Conservation (phyloP, 495 filamentous ascomycete genomes). For the Jackrogersella minutella region DNA sequence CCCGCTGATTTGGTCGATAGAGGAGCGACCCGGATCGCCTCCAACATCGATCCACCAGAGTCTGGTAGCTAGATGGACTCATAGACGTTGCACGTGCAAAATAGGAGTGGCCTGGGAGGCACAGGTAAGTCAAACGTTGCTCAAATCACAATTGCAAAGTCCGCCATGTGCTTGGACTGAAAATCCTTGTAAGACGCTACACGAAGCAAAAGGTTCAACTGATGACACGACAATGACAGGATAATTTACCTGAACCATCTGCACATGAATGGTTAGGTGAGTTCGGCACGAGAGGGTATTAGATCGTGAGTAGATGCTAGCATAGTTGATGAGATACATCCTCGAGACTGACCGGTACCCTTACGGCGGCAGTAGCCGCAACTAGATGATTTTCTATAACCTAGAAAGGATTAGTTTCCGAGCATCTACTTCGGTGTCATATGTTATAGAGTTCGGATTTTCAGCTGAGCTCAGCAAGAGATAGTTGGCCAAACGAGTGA, state of each 20-base stretch:
- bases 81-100: constrained; percentile 76
- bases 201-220: constrained; percentile 18
- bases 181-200: constrained; percentile 34
- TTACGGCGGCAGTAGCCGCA: constrained; percentile 62
- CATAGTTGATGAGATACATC: constrained; percentile 44
- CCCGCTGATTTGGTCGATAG: constrained; percentile 85
- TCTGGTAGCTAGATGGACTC: constrained; percentile 77
- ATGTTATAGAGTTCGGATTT: constrained; percentile 1
- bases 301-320: constrained; percentile 22
- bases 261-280: constrained; percentile 29
- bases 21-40: constrained; percentile 83
- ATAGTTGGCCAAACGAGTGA: constrained; percentile 3
- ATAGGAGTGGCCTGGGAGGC: constrained; percentile 77
- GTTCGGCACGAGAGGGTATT: constrained; percentile 26
- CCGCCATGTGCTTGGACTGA: constrained; percentile 33
- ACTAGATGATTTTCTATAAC: constrained; percentile 56
- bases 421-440: constrained; percentile 24
- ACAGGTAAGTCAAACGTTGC: constrained; percentile 38
- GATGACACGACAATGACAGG: constrained; percentile 12
- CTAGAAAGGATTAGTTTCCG: constrained; percentile 42
- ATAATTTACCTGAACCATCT: constrained; percentile 26
- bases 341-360: constrained; percentile 53
- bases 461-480: constrained; percentile 23
- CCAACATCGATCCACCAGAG: constrained; percentile 87
- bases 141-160: constrained; percentile 42